These are phyloP conservation scores for Gaeumannomyces sp. DNA, from an alignment of 2,329 filamentous ascomycete species.

Conservation along the genomic window DNA sequence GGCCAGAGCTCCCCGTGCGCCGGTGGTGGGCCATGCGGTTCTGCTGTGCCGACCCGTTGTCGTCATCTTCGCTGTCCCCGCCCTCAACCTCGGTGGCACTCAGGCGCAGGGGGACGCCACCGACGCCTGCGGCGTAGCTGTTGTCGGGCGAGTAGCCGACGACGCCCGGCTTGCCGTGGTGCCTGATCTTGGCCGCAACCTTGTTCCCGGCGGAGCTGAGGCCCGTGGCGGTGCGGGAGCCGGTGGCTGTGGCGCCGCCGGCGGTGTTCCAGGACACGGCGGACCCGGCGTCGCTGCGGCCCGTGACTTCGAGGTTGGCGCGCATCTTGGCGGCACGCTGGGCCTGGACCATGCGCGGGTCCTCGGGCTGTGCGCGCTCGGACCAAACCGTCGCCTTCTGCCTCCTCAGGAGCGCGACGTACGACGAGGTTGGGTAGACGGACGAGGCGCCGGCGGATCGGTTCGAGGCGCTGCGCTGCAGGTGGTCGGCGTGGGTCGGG, in stretches of 20 bases:
- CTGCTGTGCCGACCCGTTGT: conserved; percentile 30
- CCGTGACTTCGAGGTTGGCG: conserved; percentile 76
- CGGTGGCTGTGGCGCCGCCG: conserved; percentile 20
- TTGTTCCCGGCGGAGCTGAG: conserved; percentile 51
- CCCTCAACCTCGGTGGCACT: conserved; percentile 95
- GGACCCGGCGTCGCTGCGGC: conserved; percentile 32
- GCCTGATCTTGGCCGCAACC: conserved; percentile 80
- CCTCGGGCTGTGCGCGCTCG: conserved; percentile 87
- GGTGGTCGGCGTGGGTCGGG: conserved; percentile 36
- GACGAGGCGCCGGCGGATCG: conserved; percentile 53
- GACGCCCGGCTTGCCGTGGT: conserved; percentile 74
- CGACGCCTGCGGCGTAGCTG: conserved; percentile 66
- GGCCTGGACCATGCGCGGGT: conserved; percentile 74
- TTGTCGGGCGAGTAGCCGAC: conserved; percentile 72
- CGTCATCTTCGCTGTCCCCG: conserved; percentile 74
- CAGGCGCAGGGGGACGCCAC: conserved; percentile 82
- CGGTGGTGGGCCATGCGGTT: conserved; percentile 53
- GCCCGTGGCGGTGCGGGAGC: conserved; percentile 55
- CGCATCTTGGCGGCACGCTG: conserved; percentile 83
- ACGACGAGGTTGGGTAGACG: conserved; percentile 58
- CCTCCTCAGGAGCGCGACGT: conserved; percentile 91
- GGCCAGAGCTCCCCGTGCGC: conserved; percentile 67
- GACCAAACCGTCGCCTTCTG: conserved; percentile 99
- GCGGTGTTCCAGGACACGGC: neutral
- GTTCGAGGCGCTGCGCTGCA: conserved; percentile 74